Conservation (phyloP, 2,329 filamentous ascomycete species). For the Helotiales sp. region DNA sequence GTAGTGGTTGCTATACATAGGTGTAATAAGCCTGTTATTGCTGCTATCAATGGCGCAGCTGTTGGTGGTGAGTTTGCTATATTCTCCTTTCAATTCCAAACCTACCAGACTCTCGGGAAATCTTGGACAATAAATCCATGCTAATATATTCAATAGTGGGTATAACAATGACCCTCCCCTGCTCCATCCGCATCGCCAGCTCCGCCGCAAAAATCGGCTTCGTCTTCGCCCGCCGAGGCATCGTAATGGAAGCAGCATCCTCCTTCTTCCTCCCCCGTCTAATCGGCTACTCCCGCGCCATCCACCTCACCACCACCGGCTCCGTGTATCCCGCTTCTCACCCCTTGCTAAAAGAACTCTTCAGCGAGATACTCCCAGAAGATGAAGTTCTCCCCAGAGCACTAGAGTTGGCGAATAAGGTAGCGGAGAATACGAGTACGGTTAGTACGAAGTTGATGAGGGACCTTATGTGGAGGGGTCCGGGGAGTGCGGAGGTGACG, state of each 20-base stretch:
- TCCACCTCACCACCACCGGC: constrained; percentile 68
- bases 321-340: constrained; percentile 54
- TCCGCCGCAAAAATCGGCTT: constrained; percentile 67
- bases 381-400: constrained; percentile 64
- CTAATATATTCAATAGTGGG: too few species aligned
- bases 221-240: constrained; percentile 69
- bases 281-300: constrained; percentile 62
- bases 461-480: constrained; percentile 66
- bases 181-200: constrained; percentile 53
- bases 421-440: constrained; percentile 64
- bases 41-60: constrained; percentile 58
- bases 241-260: constrained; percentile 71
- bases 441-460: constrained; percentile 67
- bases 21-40: constrained; percentile 59
- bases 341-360: constrained; percentile 58
- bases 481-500: constrained; percentile 62
- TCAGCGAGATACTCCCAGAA: constrained; percentile 62
- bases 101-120: too few species aligned
- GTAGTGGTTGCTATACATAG: constrained; percentile 55
- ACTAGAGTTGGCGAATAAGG: constrained; percentile 64
- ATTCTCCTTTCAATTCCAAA: too few species aligned
- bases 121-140: too few species aligned
- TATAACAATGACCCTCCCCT: constrained; percentile 61
- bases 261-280: constrained; percentile 72
- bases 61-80: too few species aligned